phyloP scores from a whole-genome alignment of 148 eudicot species.

The Spergularia bocconei region DNA sequence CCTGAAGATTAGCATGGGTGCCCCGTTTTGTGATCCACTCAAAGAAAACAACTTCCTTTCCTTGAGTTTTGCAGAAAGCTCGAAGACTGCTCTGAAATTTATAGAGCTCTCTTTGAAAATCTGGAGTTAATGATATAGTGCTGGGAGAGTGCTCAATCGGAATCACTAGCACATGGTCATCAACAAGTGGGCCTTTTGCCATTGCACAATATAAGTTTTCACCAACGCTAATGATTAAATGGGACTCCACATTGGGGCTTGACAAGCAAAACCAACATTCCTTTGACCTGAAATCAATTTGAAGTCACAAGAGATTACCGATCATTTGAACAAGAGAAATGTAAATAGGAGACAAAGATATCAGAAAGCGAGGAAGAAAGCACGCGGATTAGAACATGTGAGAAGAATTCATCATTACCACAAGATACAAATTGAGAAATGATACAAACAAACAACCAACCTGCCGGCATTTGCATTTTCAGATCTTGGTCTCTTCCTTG shows the following conservation, averaged over 20 bases:
- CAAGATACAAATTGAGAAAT: neutral
- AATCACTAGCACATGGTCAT: slow-evolving; percentile 75
- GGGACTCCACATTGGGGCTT: slow-evolving; percentile 76
- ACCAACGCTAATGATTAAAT: slow-evolving; percentile 77
- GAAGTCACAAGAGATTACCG: neutral
- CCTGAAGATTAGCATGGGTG: slow-evolving; percentile 95
- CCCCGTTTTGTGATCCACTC: slow-evolving; percentile 79
- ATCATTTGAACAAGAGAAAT: neutral
- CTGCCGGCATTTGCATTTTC: slow-evolving; percentile 49
- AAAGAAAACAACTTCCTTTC: slow-evolving; percentile 75
- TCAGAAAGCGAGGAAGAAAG: neutral
- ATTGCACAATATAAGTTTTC: slow-evolving; percentile 78
- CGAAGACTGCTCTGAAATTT: slow-evolving; percentile 63
- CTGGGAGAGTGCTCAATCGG: slow-evolving; percentile 77
- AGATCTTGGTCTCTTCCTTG: slow-evolving; percentile 45
- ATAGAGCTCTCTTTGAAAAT: slow-evolving; percentile 64
- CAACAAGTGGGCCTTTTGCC: slow-evolving; percentile 88
- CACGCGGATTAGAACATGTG: neutral
- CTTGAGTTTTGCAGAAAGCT: slow-evolving; percentile 51
- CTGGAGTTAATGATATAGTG: slow-evolving; percentile 59
- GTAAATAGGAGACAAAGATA: neutral
- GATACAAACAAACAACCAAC: slow-evolving; percentile 31
- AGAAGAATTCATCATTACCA: neutral
- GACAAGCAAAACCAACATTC: slow-evolving; percentile 99
- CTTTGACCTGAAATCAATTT: slow-evolving; percentile 52